Evolutionary conservation across 208 protist species (phyloP).

Genomic region (Endotrypanum monterogeii): DNA sequence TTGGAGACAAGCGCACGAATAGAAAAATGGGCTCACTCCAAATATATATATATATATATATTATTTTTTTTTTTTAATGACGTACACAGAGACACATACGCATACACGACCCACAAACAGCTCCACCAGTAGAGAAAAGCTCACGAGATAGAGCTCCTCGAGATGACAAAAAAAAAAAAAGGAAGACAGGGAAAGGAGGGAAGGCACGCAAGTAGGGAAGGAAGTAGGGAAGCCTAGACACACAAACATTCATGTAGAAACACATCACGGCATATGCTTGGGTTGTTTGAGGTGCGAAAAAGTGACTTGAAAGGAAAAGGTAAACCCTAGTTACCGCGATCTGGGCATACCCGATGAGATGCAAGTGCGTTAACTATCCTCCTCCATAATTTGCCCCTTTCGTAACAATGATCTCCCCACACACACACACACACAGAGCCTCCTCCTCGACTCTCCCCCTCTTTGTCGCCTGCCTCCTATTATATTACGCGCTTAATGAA

Average conservation of each 20-base stretch:
- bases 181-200: background rate
- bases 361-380: too few relatives aligned
- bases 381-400: too few relatives aligned
- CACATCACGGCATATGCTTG: background rate
- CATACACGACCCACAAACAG: background rate
- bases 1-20: background rate
- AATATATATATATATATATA: too few relatives aligned
- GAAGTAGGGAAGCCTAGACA: background rate
- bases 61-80: too few relatives aligned
- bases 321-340: too few relatives aligned
- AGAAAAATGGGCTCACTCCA: too few relatives aligned
- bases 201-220: background rate
- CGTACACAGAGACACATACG: background rate
- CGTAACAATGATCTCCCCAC: background rate
- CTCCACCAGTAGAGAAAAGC: background rate
- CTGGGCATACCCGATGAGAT: background rate
- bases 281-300: too few relatives aligned
- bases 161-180: background rate
- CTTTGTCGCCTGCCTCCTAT: background rate
- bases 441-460: background rate
- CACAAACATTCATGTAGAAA: background rate
- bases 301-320: too few relatives aligned
- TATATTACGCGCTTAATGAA: constrained; percentile 2
- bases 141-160: too few relatives aligned
- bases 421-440: background rate